Base-by-base conservation (phyloP, 495 filamentous ascomycete genomes). In the Talaromyces stipitatus region DNA sequence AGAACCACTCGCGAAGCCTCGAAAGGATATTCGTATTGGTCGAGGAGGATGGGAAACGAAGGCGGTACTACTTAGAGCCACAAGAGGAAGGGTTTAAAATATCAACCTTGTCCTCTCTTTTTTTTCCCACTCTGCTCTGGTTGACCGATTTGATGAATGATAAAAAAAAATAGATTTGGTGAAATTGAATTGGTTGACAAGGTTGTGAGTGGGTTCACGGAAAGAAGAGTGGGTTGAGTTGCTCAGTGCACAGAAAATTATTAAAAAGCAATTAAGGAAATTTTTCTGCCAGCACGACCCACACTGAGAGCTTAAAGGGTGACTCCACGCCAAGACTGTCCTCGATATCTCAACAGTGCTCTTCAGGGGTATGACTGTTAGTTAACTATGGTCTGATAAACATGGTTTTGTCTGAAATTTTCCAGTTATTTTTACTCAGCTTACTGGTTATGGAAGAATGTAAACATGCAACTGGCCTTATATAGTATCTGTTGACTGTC, bases 211-310 rank as follows among this genome's bases (percentile, higher is more conserved):
- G n/a, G n/a, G n/a, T n/a, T n/a, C n/a, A n/a, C n/a, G n/a, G n/a
- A n/a, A n/a, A n/a, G n/a, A n/a, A n/a, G n/a, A n/a, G n/a, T n/a
- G n/a, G n/a, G n/a, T 41, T 8, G 36, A 41, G 36, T 18, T 29
- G 47, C 46, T 29, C 20, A 59, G 59, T 59, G 61, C 66, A 62
- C 58, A 64, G 45, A 56, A 58, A 62, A 57, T 59, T 55, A 58
- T 56, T 55, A 38, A 58, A 46, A 57, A 53, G 56, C 62, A 7
- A 41, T 4, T 41, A 16, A 16, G n/a, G 36, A 41, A 18, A 41
- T 41, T 41, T 38, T 41, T 41, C 36, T 41, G 36, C 36, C 36
- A 16, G 18, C 2, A 16, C 4, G 33, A 33, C 10, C 11, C 14
- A 38, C 1, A 38, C 14, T n/a, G 33, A 41, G 36, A 41, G 36